A percentile compares a stretch with the other conserved stretches of the same genome.
phyloP scores from a whole-genome alignment of 73 alveolate species.

The Stentor coeruleus region DNA sequence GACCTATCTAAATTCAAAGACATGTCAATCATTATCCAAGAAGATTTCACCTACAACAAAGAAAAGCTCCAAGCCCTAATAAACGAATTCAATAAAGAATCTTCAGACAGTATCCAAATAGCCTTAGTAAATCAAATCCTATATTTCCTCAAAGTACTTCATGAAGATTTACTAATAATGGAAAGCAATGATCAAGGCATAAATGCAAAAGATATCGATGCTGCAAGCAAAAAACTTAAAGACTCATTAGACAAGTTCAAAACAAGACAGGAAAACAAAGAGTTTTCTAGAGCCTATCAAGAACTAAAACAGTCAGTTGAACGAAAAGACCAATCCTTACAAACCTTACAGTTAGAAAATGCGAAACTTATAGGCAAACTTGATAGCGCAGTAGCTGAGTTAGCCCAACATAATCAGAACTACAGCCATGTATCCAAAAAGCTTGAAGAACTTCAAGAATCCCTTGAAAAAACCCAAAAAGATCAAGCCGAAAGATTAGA shows the following conservation, averaged over 20 bases:
- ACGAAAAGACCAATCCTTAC: constrained; percentile 5
- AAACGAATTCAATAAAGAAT: neutral
- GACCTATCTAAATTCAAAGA: neutral
- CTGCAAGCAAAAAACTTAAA: neutral
- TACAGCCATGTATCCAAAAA: neutral
- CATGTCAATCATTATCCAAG: neutral
- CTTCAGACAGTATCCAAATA: neutral
- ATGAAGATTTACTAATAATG: neutral
- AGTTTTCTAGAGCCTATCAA: neutral
- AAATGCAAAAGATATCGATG: neutral
- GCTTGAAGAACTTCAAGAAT: neutral
- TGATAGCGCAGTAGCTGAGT: neutral
- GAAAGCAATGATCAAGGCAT: neutral
- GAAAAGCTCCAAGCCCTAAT: neutral
- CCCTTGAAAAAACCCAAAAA: neutral
- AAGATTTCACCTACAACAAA: constrained; percentile 17
- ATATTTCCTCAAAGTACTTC: neutral
- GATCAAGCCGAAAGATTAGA: constrained; percentile 9
- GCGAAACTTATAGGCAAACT: constrained; percentile 13
- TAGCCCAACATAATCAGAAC: neutral
- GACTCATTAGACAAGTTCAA: neutral
- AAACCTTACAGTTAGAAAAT: constrained; percentile 5
- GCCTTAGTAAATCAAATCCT: neutral
- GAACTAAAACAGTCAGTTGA: neutral
- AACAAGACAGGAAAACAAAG: neutral